Evolutionary conservation across 2,329 filamentous ascomycete species (phyloP).

Genomic region (Penicillium verrucosum): DNA sequence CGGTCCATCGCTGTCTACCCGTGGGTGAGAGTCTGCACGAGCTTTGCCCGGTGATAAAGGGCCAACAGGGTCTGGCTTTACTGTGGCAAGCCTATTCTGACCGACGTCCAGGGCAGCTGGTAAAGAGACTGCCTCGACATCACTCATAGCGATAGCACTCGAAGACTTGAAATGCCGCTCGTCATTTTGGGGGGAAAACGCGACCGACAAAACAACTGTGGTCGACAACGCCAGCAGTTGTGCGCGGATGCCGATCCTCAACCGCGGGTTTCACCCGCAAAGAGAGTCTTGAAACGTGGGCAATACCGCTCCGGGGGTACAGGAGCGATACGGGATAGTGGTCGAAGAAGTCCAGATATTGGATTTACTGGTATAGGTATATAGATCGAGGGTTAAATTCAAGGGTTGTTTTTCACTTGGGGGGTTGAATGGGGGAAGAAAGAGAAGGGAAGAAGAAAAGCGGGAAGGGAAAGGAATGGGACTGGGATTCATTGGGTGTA

Average conservation of each 20-base stretch:
- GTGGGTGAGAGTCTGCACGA: conserved; percentile 15
- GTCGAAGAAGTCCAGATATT: background rate
- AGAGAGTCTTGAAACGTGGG: conserved; percentile 11
- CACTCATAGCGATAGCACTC: conserved; percentile 48
- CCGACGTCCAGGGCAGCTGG: conserved; percentile 38
- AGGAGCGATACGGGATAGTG: conserved; percentile 1
- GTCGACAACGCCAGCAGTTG: conserved; percentile 35
- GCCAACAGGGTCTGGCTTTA: conserved; percentile 31
- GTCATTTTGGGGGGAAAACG: conserved; percentile 44
- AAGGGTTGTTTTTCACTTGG: background rate
- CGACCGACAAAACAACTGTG: conserved; percentile 32
- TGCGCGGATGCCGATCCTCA: conserved; percentile 34
- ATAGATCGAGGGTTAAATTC: background rate
- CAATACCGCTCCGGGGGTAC: conserved; percentile 6
- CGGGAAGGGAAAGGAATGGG: conserved; percentile 20
- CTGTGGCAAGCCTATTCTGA: conserved; percentile 30
- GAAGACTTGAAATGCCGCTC: conserved; percentile 39
- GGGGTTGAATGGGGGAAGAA: conserved; percentile 13
- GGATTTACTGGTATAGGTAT: conserved; percentile 3
- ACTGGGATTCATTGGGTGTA: conserved; percentile 10
- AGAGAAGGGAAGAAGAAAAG: conserved; percentile 16
- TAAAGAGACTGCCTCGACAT: conserved; percentile 43
- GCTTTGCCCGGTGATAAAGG: conserved; percentile 22
- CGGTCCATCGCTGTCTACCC: conserved; percentile 21
- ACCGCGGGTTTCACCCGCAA: conserved; percentile 20